phyloP scores from a whole-genome alignment of 495 filamentous ascomycete species.

The Aspergillus haitiensis region DNA sequence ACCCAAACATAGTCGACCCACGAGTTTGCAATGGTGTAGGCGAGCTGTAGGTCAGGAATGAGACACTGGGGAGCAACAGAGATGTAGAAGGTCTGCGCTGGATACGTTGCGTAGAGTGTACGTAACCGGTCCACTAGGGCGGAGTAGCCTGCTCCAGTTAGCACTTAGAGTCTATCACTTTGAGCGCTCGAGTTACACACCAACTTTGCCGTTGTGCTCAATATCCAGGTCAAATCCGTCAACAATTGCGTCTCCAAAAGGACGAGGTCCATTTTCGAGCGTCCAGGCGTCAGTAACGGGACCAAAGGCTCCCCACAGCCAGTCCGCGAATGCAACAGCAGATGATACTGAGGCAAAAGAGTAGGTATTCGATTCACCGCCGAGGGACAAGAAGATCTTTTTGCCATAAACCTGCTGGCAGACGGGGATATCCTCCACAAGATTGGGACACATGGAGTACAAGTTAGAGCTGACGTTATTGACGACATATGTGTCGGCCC shows the following conservation, averaged over 20 bases:
- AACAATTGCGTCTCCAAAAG: slow-evolving; percentile 59
- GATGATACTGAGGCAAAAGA: slow-evolving; percentile 33
- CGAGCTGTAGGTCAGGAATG: slow-evolving; percentile 58
- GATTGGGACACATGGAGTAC: slow-evolving; percentile 2
- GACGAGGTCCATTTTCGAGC: slow-evolving; percentile 45
- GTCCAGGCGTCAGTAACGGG: slow-evolving; percentile 46
- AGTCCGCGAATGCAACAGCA: slow-evolving; percentile 55
- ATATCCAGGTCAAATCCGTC: slow-evolving; percentile 77
- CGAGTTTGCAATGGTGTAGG: slow-evolving; percentile 48
- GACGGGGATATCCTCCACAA: slow-evolving; percentile 24
- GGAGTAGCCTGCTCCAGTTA: slow-evolving; percentile 34
- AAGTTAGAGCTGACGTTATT: slow-evolving; percentile 4
- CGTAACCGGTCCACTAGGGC: slow-evolving; percentile 55
- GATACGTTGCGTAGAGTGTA: slow-evolving; percentile 43
- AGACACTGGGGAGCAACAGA: slow-evolving; percentile 65
- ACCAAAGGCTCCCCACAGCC: slow-evolving; percentile 65
- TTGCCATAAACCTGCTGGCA: slow-evolving; percentile 64
- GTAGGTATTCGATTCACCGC: slow-evolving; percentile 53
- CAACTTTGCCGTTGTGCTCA: slow-evolving; percentile 47
- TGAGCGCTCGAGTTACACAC: slow-evolving; percentile 32
- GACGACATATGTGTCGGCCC: slow-evolving; percentile 14
- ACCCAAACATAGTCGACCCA: slow-evolving; percentile 66
- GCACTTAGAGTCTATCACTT: neutral
- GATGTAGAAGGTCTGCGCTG: slow-evolving; percentile 57
- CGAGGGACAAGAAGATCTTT: slow-evolving; percentile 65